These are phyloP conservation scores for Madurella fahalii DNA, from an alignment of 2,329 filamentous ascomycete species.

Conservation along the genomic window DNA sequence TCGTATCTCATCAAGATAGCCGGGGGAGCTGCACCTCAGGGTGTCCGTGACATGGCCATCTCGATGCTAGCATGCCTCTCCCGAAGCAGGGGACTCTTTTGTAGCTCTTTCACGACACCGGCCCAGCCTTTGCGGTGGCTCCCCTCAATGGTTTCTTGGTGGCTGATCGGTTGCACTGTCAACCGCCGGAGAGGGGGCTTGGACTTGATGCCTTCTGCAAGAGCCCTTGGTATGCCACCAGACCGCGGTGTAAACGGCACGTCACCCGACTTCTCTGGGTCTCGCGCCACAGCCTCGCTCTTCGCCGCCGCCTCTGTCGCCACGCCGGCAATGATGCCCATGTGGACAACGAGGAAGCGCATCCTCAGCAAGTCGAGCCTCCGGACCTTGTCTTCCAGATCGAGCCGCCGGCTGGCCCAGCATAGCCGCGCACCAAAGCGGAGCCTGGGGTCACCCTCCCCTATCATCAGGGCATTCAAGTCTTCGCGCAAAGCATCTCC, in stretches of 20 bases:
- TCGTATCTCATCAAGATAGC: constrained; percentile 8
- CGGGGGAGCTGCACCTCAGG: constrained; percentile 16
- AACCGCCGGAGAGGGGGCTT: constrained; percentile 49
- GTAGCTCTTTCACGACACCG: constrained; percentile 59
- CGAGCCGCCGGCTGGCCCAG: constrained; percentile 53
- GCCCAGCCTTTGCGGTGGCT: constrained; percentile 56
- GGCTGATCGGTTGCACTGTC: constrained; percentile 51
- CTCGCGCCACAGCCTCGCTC: constrained; percentile 28
- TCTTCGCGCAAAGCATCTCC: constrained; percentile 60
- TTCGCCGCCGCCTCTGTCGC: constrained; percentile 36
- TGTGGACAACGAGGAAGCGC: constrained; percentile 61
- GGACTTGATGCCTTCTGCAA: constrained; percentile 42
- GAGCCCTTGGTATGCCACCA: constrained; percentile 34
- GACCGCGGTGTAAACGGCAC: constrained; percentile 14
- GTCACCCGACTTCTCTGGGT: constrained; percentile 29
- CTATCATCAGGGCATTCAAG: constrained; percentile 48
- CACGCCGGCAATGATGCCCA: constrained; percentile 52
- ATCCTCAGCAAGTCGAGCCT: constrained; percentile 59
- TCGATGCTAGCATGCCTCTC: constrained; percentile 61
- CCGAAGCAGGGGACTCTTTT: constrained; percentile 57
- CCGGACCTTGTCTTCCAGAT: constrained; percentile 54
- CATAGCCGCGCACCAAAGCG: constrained; percentile 49
- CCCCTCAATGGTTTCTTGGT: constrained; percentile 44
- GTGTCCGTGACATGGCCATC: constrained; percentile 46
- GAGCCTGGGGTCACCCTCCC: constrained; percentile 41